Conservation (phyloP, 108 stramenopile species). For the Fragilaria crotonensis region DNA sequence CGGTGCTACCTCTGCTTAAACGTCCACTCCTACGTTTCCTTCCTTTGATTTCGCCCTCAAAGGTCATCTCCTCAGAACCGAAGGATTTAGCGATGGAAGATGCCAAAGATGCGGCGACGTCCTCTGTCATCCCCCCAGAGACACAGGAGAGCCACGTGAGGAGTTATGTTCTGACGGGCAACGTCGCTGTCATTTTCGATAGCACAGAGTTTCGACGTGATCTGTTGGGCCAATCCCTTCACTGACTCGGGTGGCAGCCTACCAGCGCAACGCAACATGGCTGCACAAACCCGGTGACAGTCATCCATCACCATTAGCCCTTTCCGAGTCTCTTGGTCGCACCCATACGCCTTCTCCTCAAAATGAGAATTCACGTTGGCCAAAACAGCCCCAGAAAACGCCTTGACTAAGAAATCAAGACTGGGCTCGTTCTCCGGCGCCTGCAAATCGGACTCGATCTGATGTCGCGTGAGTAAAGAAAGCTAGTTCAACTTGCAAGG, state of each 20-base stretch:
- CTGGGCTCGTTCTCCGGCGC: slow-evolving; percentile 11
- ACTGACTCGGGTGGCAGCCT: slow-evolving; percentile 29
- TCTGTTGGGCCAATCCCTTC: slow-evolving; percentile 30
- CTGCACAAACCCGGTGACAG: slow-evolving; percentile 41
- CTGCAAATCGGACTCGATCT: slow-evolving; percentile 3
- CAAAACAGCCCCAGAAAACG: slow-evolving; percentile 41
- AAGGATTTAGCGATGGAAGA: slow-evolving; percentile 33
- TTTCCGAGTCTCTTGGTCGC: slow-evolving; percentile 10
- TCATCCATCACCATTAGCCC: slow-evolving; percentile 11
- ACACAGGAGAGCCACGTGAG: slow-evolving; percentile 55
- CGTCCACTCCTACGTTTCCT: slow-evolving; percentile 9
- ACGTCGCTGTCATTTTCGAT: slow-evolving; percentile 2
- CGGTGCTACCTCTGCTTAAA: neutral
- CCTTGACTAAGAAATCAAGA: slow-evolving; percentile 35
- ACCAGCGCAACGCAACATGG: slow-evolving; percentile 54
- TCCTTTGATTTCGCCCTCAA: slow-evolving; percentile 6
- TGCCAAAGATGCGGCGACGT: slow-evolving; percentile 45
- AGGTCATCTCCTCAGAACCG: slow-evolving; percentile 10
- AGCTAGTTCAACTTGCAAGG: neutral
- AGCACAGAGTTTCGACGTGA: slow-evolving; percentile 14
- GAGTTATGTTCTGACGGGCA: slow-evolving; percentile 18
- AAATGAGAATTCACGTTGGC: slow-evolving; percentile 51
- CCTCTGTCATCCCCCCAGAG: slow-evolving; percentile 56
- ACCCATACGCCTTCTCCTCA: slow-evolving; percentile 32
- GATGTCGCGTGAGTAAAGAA: neutral